Evolutionary conservation across 1,284 basidiomycete genomes (phyloP), one percentile per base, ranked within the genome.

Genomic region (Violaceomyces palustris): DNA sequence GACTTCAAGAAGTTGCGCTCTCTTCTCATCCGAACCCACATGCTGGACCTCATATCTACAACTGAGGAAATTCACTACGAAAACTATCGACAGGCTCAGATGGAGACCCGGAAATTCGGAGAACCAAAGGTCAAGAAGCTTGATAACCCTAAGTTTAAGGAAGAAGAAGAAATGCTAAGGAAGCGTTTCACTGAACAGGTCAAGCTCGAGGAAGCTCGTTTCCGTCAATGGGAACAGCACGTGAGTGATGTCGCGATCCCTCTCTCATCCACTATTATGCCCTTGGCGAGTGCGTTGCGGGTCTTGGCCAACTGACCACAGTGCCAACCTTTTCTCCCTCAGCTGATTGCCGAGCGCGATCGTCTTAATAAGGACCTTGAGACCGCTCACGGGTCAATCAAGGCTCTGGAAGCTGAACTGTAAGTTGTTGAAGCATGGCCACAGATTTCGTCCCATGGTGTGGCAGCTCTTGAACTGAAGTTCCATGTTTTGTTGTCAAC

Each of bases 111-210:
- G 77, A 98, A 98, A 78, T 94, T 92, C 64, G 93, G 93, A 63
- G 94, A 98, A 77, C 85, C 91, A 64, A 97, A 97, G 79, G 89
- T 94, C 67, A 93, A 91, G 82, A 97, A 96, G 79, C 80, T 92
- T 61, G 93, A 98, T 78, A 99, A 98, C 77, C 94, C 94, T 68
- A 97, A 97, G 78, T 99, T 94, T 84, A 93, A 93, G 80, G 94
- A 98, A 76, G 93, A 99, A 77, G 93, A 99, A 75, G 93, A 99
- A 76, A 80, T 84, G 38, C 82, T 98, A 57, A 80, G 93, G 69
- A 96, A 93, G 81, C 83, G 91, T 53, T 99, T 99, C 77, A 99
- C 93, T 25, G 94, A 99, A 76, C 93, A 98, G 79, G 94, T 99
- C 81, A 99, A 99, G 80, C 80, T 91, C 50, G 93, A 99, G 79